Evolutionary conservation across 2,329 filamentous ascomycete genomes (phyloP).

Genomic region (Aschersonia sp.): DNA sequence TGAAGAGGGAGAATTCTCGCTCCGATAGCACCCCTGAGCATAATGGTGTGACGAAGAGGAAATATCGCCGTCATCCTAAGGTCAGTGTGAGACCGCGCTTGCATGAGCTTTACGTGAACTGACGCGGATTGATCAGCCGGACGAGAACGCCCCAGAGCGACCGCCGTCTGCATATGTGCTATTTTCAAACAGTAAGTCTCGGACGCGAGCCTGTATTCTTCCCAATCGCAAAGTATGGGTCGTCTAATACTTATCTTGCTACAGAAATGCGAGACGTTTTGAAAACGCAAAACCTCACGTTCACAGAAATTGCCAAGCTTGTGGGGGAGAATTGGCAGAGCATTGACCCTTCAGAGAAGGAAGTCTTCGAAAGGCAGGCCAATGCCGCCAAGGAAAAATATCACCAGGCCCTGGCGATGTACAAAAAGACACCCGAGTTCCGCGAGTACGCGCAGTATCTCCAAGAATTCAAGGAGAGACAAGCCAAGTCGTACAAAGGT

Average conservation of each 20-base stretch:
- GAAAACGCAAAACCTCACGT: slow-evolving; percentile 62
- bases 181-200: slow-evolving; percentile 66
- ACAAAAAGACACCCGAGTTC: slow-evolving; percentile 63
- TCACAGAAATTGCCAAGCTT: slow-evolving; percentile 72
- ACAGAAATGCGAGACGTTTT: slow-evolving; percentile 63
- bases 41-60: slow-evolving; percentile 45
- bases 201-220: not conserved
- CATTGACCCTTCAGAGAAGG: slow-evolving; percentile 50
- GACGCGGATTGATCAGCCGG: slow-evolving; percentile 32
- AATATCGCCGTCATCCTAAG: slow-evolving; percentile 68
- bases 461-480: slow-evolving; percentile 63
- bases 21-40: slow-evolving; percentile 30
- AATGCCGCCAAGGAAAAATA: slow-evolving; percentile 64
- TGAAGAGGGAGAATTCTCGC: slow-evolving; percentile 30
- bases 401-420: slow-evolving; percentile 55
- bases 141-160: slow-evolving; percentile 67
- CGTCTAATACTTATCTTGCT: not conserved
- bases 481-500: slow-evolving; percentile 44
- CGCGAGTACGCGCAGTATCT: slow-evolving; percentile 58
- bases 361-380: slow-evolving; percentile 58
- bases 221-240: not conserved
- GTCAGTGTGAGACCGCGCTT: slow-evolving; percentile 18
- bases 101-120: not conserved
- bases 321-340: slow-evolving; percentile 75
- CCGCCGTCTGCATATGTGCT: slow-evolving; percentile 75